Base-by-base conservation (phyloP, 495 filamentous ascomycete species). In the Neurospora sp. region DNA sequence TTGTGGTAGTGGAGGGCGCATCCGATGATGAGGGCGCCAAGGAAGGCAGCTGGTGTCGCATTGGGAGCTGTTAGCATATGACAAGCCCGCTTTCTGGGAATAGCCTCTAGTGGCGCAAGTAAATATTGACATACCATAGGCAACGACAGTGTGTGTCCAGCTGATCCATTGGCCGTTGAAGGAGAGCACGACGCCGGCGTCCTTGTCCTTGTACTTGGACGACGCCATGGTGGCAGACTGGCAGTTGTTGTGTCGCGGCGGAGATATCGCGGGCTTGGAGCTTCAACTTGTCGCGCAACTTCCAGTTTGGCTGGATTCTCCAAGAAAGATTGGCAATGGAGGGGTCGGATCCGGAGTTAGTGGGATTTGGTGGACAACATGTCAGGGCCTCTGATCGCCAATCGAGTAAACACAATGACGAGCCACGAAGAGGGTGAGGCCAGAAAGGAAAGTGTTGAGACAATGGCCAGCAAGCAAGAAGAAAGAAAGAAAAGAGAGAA, bases 111-210 rank as follows among this genome's bases (percentile, higher is more conserved):
- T 14, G 9, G 4, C 20, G 20, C 20, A 42, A 69, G 37, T 40
- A 16, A 42, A 23, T 20, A 76, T 35, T 27, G 71, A 82, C 87
- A 73, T 74, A 93, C 91, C 80, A 78, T 97, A 98, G 44, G 95
- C 96, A 71, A 91, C 85, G 66, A 86, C 80, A 14, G 96, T 98
- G 84, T 99, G 96, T 66, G 90, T 79, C 90, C 92, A 96, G 31
- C 94, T 91, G 72, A 99, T 85, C 94, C 94, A 98, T 87, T 92
- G 92, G 77, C 93, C 96, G 77, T 93, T 94, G 70, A 98, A 83
- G 73, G 92, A 86, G 72, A 98, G 89, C 70, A 93, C 89, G 78
- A 94, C 91, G 82, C 94, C 94, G 77, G 74, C 76, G 71, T 86
- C 85, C 77, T 87, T 87, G 81, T 98, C 94, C 85, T 95, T 97